phyloP scores from a whole-genome alignment of 2,329 filamentous ascomycete species.

The Fusarium armeniacum region DNA sequence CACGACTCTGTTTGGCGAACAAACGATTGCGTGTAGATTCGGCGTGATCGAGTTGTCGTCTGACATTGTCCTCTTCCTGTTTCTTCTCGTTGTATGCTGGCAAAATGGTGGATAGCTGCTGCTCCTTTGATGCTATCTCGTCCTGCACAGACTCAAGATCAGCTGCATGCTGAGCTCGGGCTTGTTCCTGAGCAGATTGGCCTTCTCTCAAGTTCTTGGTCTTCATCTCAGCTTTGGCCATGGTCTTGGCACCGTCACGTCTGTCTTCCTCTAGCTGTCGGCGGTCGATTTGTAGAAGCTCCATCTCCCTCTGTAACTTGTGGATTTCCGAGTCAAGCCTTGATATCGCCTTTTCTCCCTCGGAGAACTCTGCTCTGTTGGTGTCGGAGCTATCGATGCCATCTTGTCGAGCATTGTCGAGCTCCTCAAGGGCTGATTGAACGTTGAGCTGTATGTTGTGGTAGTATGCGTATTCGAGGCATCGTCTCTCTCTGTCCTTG shows the following conservation, averaged over 20 bases:
- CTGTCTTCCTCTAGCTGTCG: conserved; percentile 91
- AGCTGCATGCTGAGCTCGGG: conserved; percentile 76
- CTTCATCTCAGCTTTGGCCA: conserved; percentile 88
- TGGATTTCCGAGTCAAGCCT: conserved; percentile 84
- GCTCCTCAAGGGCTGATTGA: conserved; percentile 80
- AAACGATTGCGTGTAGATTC: conserved; percentile 83
- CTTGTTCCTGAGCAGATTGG: conserved; percentile 81
- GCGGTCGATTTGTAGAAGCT: conserved; percentile 87
- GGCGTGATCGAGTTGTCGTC: conserved; percentile 79
- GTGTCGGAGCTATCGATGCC: conserved; percentile 88
- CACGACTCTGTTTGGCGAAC: conserved; percentile 92
- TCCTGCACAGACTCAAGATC: conserved; percentile 79
- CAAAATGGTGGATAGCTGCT: conserved; percentile 79
- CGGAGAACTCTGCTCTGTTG: conserved; percentile 80
- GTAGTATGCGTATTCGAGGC: conserved; percentile 94
- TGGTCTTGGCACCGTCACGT: conserved; percentile 81
- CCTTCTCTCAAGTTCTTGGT: conserved; percentile 87
- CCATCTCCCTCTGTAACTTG: conserved; percentile 83
- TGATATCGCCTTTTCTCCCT: conserved; percentile 83
- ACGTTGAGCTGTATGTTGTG: conserved; percentile 88
- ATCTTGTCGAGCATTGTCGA: conserved; percentile 84
- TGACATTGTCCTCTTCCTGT: conserved; percentile 78
- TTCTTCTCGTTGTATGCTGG: conserved; percentile 83
- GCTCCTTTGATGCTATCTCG: conserved; percentile 82
- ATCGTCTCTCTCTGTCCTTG: conserved; percentile 91